These are phyloP conservation scores for Populus hybrid DNA, from an alignment of 441 rosid genomes.

Conservation along the genomic window DNA sequence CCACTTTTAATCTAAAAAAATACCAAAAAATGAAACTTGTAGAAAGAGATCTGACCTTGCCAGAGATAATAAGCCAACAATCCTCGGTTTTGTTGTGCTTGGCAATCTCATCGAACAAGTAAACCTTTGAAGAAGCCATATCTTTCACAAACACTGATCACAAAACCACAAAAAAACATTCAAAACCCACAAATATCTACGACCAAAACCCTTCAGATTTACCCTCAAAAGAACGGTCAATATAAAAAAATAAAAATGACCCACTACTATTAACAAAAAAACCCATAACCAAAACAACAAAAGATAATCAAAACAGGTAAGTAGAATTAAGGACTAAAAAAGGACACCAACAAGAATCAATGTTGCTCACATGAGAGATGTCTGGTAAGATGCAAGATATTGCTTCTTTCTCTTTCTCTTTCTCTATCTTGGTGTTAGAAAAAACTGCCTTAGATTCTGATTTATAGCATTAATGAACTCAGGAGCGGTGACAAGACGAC, in stretches of 20 bases:
- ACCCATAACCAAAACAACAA: not conserved
- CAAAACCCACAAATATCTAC: constrained; percentile 4
- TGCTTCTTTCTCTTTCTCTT: not conserved
- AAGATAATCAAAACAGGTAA: not conserved
- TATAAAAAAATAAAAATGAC: not conserved
- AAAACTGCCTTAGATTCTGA: not conserved
- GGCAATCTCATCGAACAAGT: constrained; percentile 61
- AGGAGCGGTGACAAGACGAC: not conserved
- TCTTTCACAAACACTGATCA: not conserved
- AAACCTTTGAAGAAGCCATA: constrained; percentile 56
- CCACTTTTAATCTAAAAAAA: not conserved
- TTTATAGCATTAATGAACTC: not conserved
- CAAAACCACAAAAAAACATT: not conserved
- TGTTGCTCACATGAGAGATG: not conserved
- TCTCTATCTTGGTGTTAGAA: not conserved
- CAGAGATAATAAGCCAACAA: constrained; percentile 70
- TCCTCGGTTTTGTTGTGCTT: constrained; percentile 62
- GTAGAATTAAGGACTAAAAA: not conserved
- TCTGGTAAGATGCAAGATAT: not conserved
- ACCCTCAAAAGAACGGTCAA: not conserved
- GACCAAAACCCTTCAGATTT: not conserved
- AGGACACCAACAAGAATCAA: not conserved
- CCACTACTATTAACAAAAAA: not conserved
- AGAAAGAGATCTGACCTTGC: constrained; percentile 48
- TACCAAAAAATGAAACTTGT: not conserved